Percentiles rank a stretch among this genome's conserved stretches.
Conservation (phyloP, 305 asterid genomes). For the Lippia alba region DNA sequence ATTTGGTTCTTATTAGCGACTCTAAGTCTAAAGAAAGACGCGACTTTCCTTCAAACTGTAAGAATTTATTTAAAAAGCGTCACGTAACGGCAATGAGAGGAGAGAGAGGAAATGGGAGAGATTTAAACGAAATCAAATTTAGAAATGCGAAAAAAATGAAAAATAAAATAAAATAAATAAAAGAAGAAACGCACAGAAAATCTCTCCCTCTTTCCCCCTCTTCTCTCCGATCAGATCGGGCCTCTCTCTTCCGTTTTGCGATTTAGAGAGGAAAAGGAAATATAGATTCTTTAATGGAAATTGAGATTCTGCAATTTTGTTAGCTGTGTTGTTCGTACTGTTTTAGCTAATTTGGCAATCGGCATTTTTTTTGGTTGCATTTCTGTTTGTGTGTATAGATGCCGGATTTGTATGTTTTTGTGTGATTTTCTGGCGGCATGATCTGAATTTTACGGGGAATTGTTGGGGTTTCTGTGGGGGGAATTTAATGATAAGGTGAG, state of each 20-base stretch:
- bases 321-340: slow-evolving; percentile 23
- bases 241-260: slow-evolving; percentile 30
- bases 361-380: slow-evolving; percentile 16
- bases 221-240: slow-evolving; percentile 55
- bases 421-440: slow-evolving; percentile 27
- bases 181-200: slow-evolving; percentile 21
- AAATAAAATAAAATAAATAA: neutral
- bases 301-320: slow-evolving; percentile 10
- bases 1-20: slow-evolving; percentile 6
- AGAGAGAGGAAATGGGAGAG: slow-evolving; percentile 28
- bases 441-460: slow-evolving; percentile 44
- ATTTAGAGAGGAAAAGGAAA: slow-evolving; percentile 8
- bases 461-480: slow-evolving; percentile 41
- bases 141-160: neutral
- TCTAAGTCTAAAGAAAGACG: neutral
- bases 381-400: slow-evolving; percentile 27
- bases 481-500: slow-evolving; percentile 40
- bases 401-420: slow-evolving; percentile 24
- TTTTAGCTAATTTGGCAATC: neutral
- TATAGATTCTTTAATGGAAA: slow-evolving; percentile 5
- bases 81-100: slow-evolving; percentile 35
- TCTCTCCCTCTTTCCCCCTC: slow-evolving; percentile 33
- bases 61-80: slow-evolving; percentile 3
- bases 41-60: slow-evolving; percentile 12
- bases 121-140: slow-evolving; percentile 31